Evolutionary conservation across 139 green algal genomes (phyloP).

Genomic region (Pleodorina starrii): DNA sequence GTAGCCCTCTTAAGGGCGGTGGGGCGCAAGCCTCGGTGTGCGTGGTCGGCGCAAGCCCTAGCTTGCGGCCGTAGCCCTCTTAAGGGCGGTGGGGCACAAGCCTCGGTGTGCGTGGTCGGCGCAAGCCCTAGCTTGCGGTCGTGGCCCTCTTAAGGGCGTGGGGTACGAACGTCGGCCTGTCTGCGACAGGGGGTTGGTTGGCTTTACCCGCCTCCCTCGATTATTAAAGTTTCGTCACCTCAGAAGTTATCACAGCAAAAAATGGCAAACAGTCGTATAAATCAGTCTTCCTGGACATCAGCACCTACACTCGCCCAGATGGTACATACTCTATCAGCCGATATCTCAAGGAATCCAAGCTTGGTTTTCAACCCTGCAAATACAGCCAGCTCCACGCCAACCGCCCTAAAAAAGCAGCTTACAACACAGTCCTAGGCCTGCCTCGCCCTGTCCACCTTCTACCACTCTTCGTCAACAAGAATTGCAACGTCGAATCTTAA

Average conservation of each 20-base stretch:
- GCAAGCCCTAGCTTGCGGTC: too few relatives aligned
- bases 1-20: too few relatives aligned
- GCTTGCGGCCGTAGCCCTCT: too few relatives aligned
- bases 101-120: too few relatives aligned
- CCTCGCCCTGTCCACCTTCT: background rate
- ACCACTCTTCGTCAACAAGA: background rate
- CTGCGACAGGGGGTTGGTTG: too few relatives aligned
- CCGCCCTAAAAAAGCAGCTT: background rate
- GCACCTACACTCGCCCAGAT: background rate
- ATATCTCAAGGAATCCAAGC: background rate
- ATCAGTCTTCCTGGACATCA: background rate
- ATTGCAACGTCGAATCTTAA: background rate
- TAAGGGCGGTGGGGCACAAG: too few relatives aligned
- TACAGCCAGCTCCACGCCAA: background rate
- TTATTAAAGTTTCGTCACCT: too few relatives aligned
- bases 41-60: too few relatives aligned
- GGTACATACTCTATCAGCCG: background rate
- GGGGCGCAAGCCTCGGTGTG: too few relatives aligned
- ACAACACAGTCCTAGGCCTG: background rate
- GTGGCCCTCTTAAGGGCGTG: too few relatives aligned
- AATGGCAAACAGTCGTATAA: background rate
- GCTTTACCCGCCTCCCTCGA: too few relatives aligned
- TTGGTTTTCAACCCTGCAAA: constrained; percentile 1
- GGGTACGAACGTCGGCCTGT: too few relatives aligned
- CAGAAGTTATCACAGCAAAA: background rate